A percentile compares a stretch with the other conserved stretches of the same genome.
These are phyloP conservation scores for Myxozyma monticola DNA, from an alignment of 805 yeast species.

Conservation along the genomic window DNA sequence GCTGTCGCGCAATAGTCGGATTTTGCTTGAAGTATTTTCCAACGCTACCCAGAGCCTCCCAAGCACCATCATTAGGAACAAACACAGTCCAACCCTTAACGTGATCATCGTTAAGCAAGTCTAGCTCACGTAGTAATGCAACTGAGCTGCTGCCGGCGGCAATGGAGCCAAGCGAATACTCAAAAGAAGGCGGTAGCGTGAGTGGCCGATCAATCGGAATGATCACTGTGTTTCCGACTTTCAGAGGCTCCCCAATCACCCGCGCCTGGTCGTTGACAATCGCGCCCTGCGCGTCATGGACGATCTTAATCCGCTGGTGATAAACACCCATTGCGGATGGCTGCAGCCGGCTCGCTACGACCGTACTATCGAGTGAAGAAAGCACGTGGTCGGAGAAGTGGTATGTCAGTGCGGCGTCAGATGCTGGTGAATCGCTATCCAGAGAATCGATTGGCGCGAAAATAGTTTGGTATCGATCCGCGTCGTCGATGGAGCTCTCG, in stretches of 20 bases:
- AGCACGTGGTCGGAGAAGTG: conserved; percentile 16
- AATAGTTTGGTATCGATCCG: conserved; percentile 18
- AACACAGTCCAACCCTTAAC: conserved; percentile 23
- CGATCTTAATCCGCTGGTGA: conserved; percentile 8
- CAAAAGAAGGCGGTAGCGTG: conserved; percentile 23
- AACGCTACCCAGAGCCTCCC: conserved; percentile 21
- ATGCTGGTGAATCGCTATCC: conserved; percentile 9
- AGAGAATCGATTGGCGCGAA: conserved; percentile 23
- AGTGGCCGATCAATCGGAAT: conserved; percentile 21
- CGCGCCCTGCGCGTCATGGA: background rate
- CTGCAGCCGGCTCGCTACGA: conserved; percentile 7
- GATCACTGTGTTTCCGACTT: conserved; percentile 24
- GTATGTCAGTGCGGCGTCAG: conserved; percentile 12
- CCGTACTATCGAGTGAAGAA: background rate
- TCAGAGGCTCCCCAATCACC: conserved; percentile 11
- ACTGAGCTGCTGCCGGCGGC: conserved; percentile 1
- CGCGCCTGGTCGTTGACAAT: conserved; percentile 14
- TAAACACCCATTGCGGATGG: conserved; percentile 4
- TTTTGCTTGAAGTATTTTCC: conserved; percentile 9
- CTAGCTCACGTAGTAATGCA: conserved; percentile 8
- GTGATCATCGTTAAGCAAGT: conserved; percentile 6
- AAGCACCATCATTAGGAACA: conserved; percentile 21
- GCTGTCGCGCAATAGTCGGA: conserved; percentile 10
- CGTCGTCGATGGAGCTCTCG: conserved; percentile 7
- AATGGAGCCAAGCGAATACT: conserved; percentile 11